Evolutionary conservation across 371 early-diverging fungal species (phyloP), one percentile per base, ranked within the genome.

Genomic region (Zopfochytrium polystomum): DNA sequence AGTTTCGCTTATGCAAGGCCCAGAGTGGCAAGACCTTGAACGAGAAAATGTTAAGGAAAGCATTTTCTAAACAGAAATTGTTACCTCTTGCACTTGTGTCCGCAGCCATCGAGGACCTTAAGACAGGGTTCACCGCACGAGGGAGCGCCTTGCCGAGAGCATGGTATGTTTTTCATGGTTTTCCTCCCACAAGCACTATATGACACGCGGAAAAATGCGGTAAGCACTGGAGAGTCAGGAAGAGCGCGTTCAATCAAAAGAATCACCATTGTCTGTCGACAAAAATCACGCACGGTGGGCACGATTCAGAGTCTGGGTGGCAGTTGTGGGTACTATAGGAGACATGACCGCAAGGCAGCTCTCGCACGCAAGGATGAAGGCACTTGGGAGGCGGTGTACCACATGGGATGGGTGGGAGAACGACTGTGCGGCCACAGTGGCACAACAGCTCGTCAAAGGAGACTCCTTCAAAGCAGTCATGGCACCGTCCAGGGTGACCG

Each of bases 401-500:
- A 63, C 79, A 79, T 11, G 80, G 76, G 22, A 76, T 75, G 6
- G 80, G 80, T 15, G 80, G 77, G 46, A 65, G 69, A 23, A 69
- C 55, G 11, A 59, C 52, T 18, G 76, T 70, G 6, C 49, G 55
- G 2, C 80, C 80, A 58, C 80, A 79, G 22, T 66, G 42, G 54
- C 80, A 79, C 3, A 67, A 22, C 13, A 70, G 65, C 50, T 79
- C 80, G 26, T 70, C 71, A 52, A 79, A 79, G n/a, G 64, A 64
- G 18, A 73, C 80, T 32, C 77, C 79, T 45, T 72, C 77, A 26
- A 73, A 55, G 55, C 80, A 77, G 47, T 75, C 73, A 48, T 75
- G 75, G 64, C 80, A 77, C 0, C 59, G 57, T 1, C 74, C 74
- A 6, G 50, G 22, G 51, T 79, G 80, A 20, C 75, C 74, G 57